Conservation (phyloP, 805 yeast genomes). For the Candida tibetensis region DNA sequence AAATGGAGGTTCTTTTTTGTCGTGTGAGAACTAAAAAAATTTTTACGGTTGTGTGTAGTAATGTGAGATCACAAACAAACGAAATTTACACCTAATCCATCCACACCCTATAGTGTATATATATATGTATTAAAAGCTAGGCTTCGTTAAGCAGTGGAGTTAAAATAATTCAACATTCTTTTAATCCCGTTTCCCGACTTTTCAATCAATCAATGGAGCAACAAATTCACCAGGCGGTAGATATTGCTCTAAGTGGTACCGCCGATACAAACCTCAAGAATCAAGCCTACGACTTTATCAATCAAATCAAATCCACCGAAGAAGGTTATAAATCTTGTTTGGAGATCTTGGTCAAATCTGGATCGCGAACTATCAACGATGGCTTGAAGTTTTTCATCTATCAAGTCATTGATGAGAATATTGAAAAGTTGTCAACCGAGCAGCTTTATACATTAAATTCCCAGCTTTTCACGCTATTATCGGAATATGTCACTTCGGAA, state of each 20-base stretch:
- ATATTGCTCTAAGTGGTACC: slow-evolving; percentile 71
- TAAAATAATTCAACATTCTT: neutral
- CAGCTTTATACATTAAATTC: slow-evolving; percentile 47
- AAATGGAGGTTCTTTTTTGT: slow-evolving; percentile 1
- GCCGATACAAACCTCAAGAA: slow-evolving; percentile 58
- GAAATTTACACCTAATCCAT: neutral
- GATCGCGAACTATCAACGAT: slow-evolving; percentile 36
- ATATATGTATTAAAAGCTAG: neutral
- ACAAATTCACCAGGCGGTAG: slow-evolving; percentile 87
- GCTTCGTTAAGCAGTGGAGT: neutral
- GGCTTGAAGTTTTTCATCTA: slow-evolving; percentile 63
- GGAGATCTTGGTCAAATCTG: slow-evolving; percentile 38
- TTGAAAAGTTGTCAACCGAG: slow-evolving; percentile 43
- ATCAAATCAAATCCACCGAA: slow-evolving; percentile 49
- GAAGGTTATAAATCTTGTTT: slow-evolving; percentile 57
- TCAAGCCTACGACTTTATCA: slow-evolving; percentile 51
- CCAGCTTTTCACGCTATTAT: slow-evolving; percentile 46
- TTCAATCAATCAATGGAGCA: slow-evolving; percentile 27
- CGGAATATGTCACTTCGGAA: slow-evolving; percentile 14
- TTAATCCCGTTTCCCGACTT: neutral
- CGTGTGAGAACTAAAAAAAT: slow-evolving; percentile 7
- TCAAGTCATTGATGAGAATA: slow-evolving; percentile 64
- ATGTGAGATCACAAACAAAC: neutral
- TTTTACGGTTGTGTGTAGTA: slow-evolving; percentile 1
- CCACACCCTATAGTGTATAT: neutral